These are phyloP conservation scores for Metschnikowia picachoensis DNA, from an alignment of 805 yeast genomes.

Conservation along the genomic window DNA sequence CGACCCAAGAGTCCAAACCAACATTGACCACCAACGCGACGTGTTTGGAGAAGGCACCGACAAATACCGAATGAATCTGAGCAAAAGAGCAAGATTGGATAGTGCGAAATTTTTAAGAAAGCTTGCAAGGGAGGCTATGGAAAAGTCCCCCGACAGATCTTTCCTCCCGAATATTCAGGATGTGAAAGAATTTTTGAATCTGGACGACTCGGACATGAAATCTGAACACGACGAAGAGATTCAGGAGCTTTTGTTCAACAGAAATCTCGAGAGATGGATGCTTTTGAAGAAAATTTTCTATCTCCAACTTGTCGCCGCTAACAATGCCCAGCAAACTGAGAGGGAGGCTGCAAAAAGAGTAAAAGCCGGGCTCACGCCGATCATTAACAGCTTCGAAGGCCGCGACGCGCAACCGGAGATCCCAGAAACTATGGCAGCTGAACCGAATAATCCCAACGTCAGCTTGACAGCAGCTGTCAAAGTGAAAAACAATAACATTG, in stretches of 20 bases:
- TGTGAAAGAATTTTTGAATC: constrained; percentile 52
- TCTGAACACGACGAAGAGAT: constrained; percentile 37
- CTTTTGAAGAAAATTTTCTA: constrained; percentile 69
- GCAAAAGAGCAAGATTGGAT: constrained; percentile 47
- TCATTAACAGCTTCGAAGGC: constrained; percentile 6
- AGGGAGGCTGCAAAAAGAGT: constrained; percentile 36
- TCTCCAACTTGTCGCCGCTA: constrained; percentile 61
- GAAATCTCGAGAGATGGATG: constrained; percentile 62
- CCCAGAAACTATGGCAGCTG: neutral
- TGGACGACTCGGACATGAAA: constrained; percentile 36
- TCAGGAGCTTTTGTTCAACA: constrained; percentile 34
- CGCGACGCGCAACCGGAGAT: neutral
- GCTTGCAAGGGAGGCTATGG: constrained; percentile 50
- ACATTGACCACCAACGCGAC: constrained; percentile 60
- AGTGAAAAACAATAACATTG: constrained; percentile 7
- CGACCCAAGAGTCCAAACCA: constrained; percentile 76
- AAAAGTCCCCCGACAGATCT: constrained; percentile 25
- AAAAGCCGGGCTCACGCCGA: constrained; percentile 28
- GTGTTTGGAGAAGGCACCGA: constrained; percentile 77
- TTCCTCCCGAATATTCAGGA: constrained; percentile 58
- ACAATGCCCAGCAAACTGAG: constrained; percentile 38
- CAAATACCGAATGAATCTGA: constrained; percentile 46
- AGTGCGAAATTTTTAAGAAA: constrained; percentile 53
- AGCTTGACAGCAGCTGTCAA: constrained; percentile 10
- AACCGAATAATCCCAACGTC: neutral